Evolutionary conservation across 139 green algal species (phyloP).

Genomic region (Tetradesmus obliquus): DNA sequence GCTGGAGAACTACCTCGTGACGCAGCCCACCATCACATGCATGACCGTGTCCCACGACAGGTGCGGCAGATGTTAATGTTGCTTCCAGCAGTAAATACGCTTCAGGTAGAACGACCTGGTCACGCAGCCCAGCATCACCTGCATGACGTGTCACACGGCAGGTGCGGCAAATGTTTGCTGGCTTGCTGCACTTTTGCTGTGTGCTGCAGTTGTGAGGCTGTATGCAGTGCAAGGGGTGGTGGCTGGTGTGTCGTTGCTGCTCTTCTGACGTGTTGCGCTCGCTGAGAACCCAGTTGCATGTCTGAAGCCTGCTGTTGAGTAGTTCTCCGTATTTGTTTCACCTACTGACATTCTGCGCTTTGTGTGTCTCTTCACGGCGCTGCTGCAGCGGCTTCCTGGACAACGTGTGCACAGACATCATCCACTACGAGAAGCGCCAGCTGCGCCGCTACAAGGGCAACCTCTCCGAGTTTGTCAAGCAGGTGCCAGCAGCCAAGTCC

Average conservation of each 20-base stretch:
- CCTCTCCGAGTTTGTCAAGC: constrained; percentile 91
- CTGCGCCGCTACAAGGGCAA: constrained; percentile 90
- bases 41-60: constrained; percentile 93
- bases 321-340: too few relatives aligned
- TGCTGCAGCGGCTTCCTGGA: constrained; percentile 83
- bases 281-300: too few relatives aligned
- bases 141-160: constrained; percentile 93
- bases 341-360: not conserved
- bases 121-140: constrained; percentile 73
- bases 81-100: too few relatives aligned
- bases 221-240: not conserved
- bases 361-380: too few relatives aligned
- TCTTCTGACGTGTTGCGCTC: too few relatives aligned
- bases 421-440: constrained; percentile 89
- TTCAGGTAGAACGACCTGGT: constrained; percentile 81
- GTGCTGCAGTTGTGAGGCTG: not conserved
- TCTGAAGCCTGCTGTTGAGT: too few relatives aligned
- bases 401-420: constrained; percentile 88
- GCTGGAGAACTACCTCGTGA: constrained; percentile 87
- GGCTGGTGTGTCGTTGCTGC: too few relatives aligned
- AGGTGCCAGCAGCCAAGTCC: constrained; percentile 81
- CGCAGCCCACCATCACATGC: constrained; percentile 74
- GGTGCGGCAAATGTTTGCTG: not conserved
- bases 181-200: too few relatives aligned
- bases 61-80: too few relatives aligned